Evolutionary conservation across 192 early-diverging fungal genomes (phyloP).

Genomic region (Coemansia asiatica): DNA sequence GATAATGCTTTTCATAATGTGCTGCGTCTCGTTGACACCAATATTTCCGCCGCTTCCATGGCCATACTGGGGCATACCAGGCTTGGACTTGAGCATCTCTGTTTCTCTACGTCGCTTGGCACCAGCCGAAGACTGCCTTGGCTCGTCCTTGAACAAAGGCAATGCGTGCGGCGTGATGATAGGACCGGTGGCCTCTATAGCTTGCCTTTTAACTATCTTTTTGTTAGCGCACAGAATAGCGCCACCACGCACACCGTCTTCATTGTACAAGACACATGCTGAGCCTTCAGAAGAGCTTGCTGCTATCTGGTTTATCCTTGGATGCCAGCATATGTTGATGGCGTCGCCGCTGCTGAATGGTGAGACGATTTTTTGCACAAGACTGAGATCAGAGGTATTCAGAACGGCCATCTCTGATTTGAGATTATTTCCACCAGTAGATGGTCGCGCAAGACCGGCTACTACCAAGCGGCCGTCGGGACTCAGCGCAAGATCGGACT

Average conservation of each 20-base stretch:
- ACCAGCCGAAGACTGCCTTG: conserved; percentile 40
- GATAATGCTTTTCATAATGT: conserved; percentile 76
- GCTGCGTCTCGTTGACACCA: conserved; percentile 80
- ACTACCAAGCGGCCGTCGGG: conserved; percentile 79
- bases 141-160: conserved; percentile 81
- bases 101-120: conserved; percentile 64
- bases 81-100: conserved; percentile 69
- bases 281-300: conserved; percentile 75
- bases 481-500: conserved; percentile 79
- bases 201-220: conserved; percentile 2
- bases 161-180: conserved; percentile 90
- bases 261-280: conserved; percentile 76
- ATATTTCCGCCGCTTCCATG: conserved; percentile 85
- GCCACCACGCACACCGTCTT: conserved; percentile 65
- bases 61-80: conserved; percentile 69
- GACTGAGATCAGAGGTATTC: neutral
- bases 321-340: conserved; percentile 81
- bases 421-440: neutral
- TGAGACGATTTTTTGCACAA: conserved; percentile 1
- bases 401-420: conserved; percentile 20
- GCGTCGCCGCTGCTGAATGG: conserved; percentile 57
- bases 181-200: conserved; percentile 39
- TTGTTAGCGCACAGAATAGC: conserved; percentile 69
- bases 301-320: conserved; percentile 84
- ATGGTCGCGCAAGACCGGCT: conserved; percentile 55